A percentile compares a stretch with the other conserved stretches of the same genome.
phyloP scores from a whole-genome alignment of 352 stramenopile species.

The Pythium monospermum region DNA sequence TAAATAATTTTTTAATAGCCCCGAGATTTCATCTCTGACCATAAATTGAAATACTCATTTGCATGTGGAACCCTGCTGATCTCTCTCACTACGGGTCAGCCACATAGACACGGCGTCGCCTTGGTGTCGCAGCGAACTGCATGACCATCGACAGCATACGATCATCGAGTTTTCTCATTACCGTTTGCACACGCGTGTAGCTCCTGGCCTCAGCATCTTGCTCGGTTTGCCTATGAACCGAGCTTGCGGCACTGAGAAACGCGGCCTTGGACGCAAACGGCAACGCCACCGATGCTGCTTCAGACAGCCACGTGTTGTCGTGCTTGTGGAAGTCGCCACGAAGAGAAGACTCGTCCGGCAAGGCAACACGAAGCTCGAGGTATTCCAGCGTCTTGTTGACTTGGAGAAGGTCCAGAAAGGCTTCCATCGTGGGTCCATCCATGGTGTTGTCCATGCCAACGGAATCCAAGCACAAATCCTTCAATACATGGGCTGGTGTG shows the following conservation, averaged over 20 bases:
- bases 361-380: neutral
- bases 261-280: neutral
- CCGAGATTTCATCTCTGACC: too few relatives aligned
- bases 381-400: slow-evolving; percentile 1
- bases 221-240: neutral
- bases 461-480: slow-evolving; percentile 6
- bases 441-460: neutral
- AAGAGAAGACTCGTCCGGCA: neutral
- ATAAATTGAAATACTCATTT: too few relatives aligned
- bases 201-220: neutral
- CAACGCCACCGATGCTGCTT: neutral
- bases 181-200: neutral
- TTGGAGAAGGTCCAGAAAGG: neutral
- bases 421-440: slow-evolving; percentile 7
- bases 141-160: slow-evolving; percentile 1
- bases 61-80: too few relatives aligned
- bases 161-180: slow-evolving; percentile 1
- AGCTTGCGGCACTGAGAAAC: slow-evolving; percentile 2
- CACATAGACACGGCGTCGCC: too few relatives aligned
- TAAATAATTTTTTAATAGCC: too few relatives aligned
- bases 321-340: neutral
- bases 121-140: slow-evolving; percentile 5
- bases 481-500: neutral
- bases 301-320: slow-evolving; percentile 3
- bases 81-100: too few relatives aligned